Evolutionary conservation across 2,329 filamentous ascomycete genomes (phyloP).

Genomic region (Chaetomiaceae sp.): DNA sequence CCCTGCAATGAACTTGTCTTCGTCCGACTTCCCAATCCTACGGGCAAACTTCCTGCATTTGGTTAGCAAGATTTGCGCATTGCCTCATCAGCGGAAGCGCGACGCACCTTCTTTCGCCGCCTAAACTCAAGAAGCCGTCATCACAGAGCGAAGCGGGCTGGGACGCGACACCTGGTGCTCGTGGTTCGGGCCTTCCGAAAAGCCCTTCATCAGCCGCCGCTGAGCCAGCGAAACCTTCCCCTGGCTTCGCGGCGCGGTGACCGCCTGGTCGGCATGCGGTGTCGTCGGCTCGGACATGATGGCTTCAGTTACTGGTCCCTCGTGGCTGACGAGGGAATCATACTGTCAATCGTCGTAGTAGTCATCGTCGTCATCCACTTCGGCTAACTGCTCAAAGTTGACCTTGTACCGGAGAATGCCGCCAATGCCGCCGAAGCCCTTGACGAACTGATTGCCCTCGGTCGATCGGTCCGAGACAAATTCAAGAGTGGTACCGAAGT

Average conservation of each 20-base stretch:
- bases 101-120: constrained; percentile 15
- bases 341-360: constrained; percentile 91
- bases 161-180: constrained; percentile 53
- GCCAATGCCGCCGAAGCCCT: constrained; percentile 97
- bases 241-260: constrained; percentile 37
- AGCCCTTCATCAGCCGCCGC: constrained; percentile 45
- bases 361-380: constrained; percentile 85
- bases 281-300: constrained; percentile 34
- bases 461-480: constrained; percentile 97
- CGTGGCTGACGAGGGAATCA: constrained; percentile 80
- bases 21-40: constrained; percentile 26
- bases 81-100: too few relatives aligned
- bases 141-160: constrained; percentile 65
- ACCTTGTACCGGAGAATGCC: constrained; percentile 98
- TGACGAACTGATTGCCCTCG: constrained; percentile 99
- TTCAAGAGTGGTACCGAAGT: constrained; percentile 92
- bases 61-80: constrained; percentile 2
- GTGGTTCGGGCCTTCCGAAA: constrained; percentile 42
- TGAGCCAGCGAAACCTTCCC: constrained; percentile 36
- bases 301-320: constrained; percentile 70
- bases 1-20: constrained; percentile 26
- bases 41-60: constrained; percentile 22
- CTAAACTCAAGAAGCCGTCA: constrained; percentile 57
- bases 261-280: constrained; percentile 36
- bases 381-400: constrained; percentile 98